Evolutionary conservation across 2,329 filamentous ascomycete genomes (phyloP).

Genomic region (Cordyceps tenuipes): DNA sequence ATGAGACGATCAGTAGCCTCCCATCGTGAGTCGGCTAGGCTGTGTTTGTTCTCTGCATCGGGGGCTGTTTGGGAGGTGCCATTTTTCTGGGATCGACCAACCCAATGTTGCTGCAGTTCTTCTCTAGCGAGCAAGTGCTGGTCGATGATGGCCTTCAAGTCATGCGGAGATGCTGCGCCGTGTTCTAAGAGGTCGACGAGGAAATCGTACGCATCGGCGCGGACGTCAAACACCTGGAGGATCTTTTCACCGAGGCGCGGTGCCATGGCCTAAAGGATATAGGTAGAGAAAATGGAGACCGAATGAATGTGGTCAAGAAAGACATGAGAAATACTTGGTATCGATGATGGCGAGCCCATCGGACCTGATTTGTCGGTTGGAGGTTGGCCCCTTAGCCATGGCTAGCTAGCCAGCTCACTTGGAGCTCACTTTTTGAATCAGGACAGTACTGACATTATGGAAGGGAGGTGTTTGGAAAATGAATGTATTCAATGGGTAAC

Average conservation of each 20-base stretch:
- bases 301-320: not conserved
- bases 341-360: not conserved
- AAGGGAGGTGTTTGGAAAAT: not conserved
- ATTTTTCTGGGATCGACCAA: not conserved
- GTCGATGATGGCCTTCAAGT: slow-evolving; percentile 22
- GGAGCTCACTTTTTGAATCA: slow-evolving; percentile 6
- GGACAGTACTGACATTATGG: not conserved
- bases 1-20: slow-evolving; percentile 18
- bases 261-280: not conserved
- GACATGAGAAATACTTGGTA: not conserved
- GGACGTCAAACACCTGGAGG: slow-evolving; percentile 26
- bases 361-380: not conserved
- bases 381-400: not conserved
- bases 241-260: slow-evolving; percentile 19
- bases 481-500: not conserved
- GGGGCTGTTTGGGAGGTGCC: no score
- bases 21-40: not conserved
- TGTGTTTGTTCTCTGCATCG: not conserved
- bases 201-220: slow-evolving; percentile 23
- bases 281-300: not conserved
- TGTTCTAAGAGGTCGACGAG: slow-evolving; percentile 24
- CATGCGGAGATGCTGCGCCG: slow-evolving; percentile 17
- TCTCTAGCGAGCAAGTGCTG: slow-evolving; percentile 25
- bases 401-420: not conserved
- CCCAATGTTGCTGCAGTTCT: slow-evolving; percentile 15